Percentiles rank a stretch among this genome's conserved stretches.
Evolutionary conservation across 805 yeast genomes (phyloP).

Genomic region (Candida palmyrensis): DNA sequence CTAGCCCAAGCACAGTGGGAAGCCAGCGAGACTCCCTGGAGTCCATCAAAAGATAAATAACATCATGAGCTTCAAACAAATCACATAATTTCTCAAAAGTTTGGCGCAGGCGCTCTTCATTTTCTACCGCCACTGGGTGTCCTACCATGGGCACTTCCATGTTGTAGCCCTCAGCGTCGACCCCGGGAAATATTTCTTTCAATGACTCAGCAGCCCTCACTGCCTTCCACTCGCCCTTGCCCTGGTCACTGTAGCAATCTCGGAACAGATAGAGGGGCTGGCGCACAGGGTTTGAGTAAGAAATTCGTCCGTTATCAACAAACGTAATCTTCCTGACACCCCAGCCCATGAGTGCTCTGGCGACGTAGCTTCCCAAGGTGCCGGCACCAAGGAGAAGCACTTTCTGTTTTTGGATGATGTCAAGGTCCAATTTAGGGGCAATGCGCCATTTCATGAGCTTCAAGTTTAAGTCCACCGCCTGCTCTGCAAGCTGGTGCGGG

Average conservation of each 20-base stretch:
- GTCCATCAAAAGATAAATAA: conserved; percentile 78
- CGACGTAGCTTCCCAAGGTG: conserved; percentile 88
- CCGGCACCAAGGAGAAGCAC: conserved; percentile 92
- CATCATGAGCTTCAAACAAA: conserved; percentile 67
- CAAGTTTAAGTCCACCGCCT: conserved; percentile 86
- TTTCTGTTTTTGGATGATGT: conserved; percentile 51
- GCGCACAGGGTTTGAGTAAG: conserved; percentile 92
- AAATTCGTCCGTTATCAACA: conserved; percentile 84
- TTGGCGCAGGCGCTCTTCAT: conserved; percentile 41
- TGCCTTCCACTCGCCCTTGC: conserved; percentile 72
- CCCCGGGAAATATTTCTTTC: conserved; percentile 73
- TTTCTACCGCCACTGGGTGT: conserved; percentile 67
- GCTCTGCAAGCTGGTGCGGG: conserved; percentile 79
- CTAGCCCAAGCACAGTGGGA: conserved; percentile 80
- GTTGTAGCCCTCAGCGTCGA: conserved; percentile 54
- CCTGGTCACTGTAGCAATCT: conserved; percentile 68
- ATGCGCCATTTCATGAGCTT: conserved; percentile 97
- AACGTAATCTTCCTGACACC: conserved; percentile 83
- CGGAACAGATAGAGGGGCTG: conserved; percentile 80
- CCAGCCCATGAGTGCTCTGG: conserved; percentile 88
- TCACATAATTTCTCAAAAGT: conserved; percentile 50
- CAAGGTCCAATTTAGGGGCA: conserved; percentile 75
- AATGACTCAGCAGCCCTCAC: conserved; percentile 69
- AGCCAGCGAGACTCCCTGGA: conserved; percentile 96
- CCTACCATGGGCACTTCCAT: conserved; percentile 96